Evolutionary conservation across 768 basidiomycete genomes (phyloP).

Genomic region (Paxillus involutus): DNA sequence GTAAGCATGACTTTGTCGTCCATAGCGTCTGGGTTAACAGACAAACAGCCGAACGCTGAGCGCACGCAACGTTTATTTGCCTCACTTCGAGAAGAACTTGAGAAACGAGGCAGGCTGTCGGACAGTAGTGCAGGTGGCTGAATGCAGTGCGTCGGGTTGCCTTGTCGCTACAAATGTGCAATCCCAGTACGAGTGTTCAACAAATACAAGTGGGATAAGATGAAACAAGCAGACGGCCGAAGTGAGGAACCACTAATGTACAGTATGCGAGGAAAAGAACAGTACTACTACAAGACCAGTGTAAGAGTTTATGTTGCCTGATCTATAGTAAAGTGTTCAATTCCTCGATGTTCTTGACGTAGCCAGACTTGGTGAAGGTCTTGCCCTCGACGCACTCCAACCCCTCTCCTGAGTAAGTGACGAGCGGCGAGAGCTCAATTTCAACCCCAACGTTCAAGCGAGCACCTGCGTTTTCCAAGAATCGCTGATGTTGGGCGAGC

Average conservation of each 20-base stretch:
- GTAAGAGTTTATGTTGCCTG: background rate
- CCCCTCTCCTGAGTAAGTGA: slow-evolving; percentile 93
- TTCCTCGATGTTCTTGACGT: slow-evolving; percentile 64
- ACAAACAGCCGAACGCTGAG: slow-evolving; percentile 72
- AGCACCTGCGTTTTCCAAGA: slow-evolving; percentile 80
- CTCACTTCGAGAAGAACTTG: slow-evolving; percentile 80
- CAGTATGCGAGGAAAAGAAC: background rate
- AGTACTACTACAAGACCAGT: background rate
- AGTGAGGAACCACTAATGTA: slow-evolving; percentile 3
- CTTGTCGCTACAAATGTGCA: slow-evolving; percentile 4
- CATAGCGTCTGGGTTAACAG: slow-evolving; percentile 11
- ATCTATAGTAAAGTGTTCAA: slow-evolving; percentile 64
- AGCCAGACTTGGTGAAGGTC: slow-evolving; percentile 72
- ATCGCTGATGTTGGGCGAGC: slow-evolving; percentile 82
- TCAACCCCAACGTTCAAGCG: slow-evolving; percentile 69
- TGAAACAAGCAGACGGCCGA: background rate
- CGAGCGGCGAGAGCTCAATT: slow-evolving; percentile 87
- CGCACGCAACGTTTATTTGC: slow-evolving; percentile 79
- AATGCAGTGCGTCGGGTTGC: slow-evolving; percentile 19
- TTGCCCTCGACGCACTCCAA: slow-evolving; percentile 77
- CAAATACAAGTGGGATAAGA: slow-evolving; percentile 4
- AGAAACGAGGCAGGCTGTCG: slow-evolving; percentile 58
- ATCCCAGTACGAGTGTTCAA: slow-evolving; percentile 13
- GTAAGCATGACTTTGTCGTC: slow-evolving; percentile 42
- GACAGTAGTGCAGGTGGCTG: slow-evolving; percentile 48